phyloP scores from a whole-genome alignment of 139 green algal species.

The Chlorella sp. region DNA sequence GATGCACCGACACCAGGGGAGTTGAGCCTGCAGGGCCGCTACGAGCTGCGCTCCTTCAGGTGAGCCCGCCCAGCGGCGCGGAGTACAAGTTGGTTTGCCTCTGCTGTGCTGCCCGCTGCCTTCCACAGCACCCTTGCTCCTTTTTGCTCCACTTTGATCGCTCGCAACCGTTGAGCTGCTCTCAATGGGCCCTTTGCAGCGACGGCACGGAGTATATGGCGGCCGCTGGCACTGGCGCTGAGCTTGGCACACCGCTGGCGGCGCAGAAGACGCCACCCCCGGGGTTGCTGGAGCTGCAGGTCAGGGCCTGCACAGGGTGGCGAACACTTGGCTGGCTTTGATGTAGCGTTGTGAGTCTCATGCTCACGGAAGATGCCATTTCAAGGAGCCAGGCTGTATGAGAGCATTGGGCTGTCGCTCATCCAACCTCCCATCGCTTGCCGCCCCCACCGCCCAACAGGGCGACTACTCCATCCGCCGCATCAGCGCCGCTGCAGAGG shows the following conservation, averaged over 20 bases:
- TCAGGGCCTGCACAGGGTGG: too few species aligned
- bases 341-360: too few species aligned
- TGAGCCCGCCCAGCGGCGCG: neutral
- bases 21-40: neutral
- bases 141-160: neutral
- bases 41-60: conserved; percentile 2
- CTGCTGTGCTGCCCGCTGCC: too few species aligned
- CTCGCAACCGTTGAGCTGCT: neutral
- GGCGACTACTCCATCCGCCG: conserved; percentile 36
- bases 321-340: too few species aligned
- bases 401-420: too few species aligned
- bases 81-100: too few species aligned
- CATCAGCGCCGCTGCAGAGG: neutral
- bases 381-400: too few species aligned
- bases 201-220: conserved; percentile 4
- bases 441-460: neutral
- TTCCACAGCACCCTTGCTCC: neutral
- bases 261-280: conserved; percentile 22
- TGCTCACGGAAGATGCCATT: too few species aligned
- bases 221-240: neutral
- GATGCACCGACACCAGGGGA: neutral
- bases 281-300: conserved; percentile 28
- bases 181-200: neutral
- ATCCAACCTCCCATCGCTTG: neutral
- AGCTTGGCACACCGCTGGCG: conserved; percentile 4